phyloP scores from a whole-genome alignment of 805 yeast genomes.

The Ogataea kodamae region DNA sequence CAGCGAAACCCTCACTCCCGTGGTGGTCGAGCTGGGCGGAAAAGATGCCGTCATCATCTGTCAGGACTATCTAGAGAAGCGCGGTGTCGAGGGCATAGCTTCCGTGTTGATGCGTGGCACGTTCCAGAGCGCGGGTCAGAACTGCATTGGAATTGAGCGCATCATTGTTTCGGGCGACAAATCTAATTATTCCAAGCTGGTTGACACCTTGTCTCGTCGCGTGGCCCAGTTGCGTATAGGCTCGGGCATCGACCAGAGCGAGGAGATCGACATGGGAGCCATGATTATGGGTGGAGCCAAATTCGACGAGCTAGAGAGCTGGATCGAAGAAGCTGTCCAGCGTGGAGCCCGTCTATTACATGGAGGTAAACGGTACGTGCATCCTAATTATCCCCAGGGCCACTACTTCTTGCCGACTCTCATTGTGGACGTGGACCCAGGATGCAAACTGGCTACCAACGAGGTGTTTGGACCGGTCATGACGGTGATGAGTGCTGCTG shows the following conservation, averaged over 20 bases:
- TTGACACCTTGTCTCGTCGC: slow-evolving; percentile 52
- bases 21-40: slow-evolving; percentile 95
- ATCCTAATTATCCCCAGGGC: slow-evolving; percentile 94
- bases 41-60: slow-evolving; percentile 87
- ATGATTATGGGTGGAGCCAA: slow-evolving; percentile 73
- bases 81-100: slow-evolving; percentile 48
- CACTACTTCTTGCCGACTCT: slow-evolving; percentile 91
- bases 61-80: slow-evolving; percentile 64
- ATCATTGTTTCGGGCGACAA: slow-evolving; percentile 68
- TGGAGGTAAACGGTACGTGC: slow-evolving; percentile 80
- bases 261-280: slow-evolving; percentile 95
- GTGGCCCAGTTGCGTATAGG: slow-evolving; percentile 71
- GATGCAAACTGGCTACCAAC: slow-evolving; percentile 76
- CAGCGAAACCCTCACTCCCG: slow-evolving; percentile 83
- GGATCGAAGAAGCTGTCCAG: slow-evolving; percentile 68
- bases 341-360: slow-evolving; percentile 75
- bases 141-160: slow-evolving; percentile 96
- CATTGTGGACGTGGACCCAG: slow-evolving; percentile 72
- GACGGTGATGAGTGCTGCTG: slow-evolving; percentile 69
- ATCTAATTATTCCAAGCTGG: slow-evolving; percentile 61
- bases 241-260: slow-evolving; percentile 86
- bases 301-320: slow-evolving; percentile 60
- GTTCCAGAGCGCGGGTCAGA: slow-evolving; percentile 96
- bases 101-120: slow-evolving; percentile 91
- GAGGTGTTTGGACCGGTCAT: slow-evolving; percentile 95